Base-by-base conservation (phyloP, 2,329 filamentous ascomycete species). In the Phoma sp. region DNA sequence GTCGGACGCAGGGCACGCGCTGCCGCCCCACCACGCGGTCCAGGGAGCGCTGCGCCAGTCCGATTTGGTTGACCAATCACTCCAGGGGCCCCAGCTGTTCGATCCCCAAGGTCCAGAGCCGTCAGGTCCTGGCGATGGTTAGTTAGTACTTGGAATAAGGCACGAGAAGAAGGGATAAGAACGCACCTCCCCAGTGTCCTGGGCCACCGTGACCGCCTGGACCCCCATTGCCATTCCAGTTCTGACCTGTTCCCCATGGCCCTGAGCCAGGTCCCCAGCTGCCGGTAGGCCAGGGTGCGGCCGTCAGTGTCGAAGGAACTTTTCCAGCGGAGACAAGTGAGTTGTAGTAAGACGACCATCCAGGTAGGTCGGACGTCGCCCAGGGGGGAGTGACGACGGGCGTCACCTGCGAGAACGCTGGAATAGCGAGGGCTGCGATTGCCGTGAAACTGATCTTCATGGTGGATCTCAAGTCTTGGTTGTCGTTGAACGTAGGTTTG, bases 21-120 rank as follows among this genome's bases (percentile, higher is more conserved):
- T 57, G 30, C 66, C 69, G 14, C 54, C 71, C 71, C 71, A 75
- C 72, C 72, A 74, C 1, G 51, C 52, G 0, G 72, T 75, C 72
- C 72, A 75, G 0, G 71, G 66, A 2, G 55, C 69, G 7, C 46
- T 57, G 27, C 65, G 65, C 67, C 69, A 70, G 18, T 60, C 69
- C 5, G 55, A 60, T 5, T 55, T 55, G 1, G 68, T 71, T 4
- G 59, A 53, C 70, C 70, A 74, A 22, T 61, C 62, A 42, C 59
- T 63, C 61, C 62, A 73, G 0, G 67, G 68, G 1, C 70, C 70
- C 51, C 52, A 72, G 47, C 58, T 60, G 25, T 55, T 57, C 4
- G 59, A 30, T 18, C 72, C 72, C 51, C 61, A 70, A 7, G 68
- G 68, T 1, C 67, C 68, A n/a, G 47, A 57, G 46, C 70, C 70